Evolutionary conservation across 768 basidiomycete genomes (phyloP).

Genomic region (Tremella fuciformis): DNA sequence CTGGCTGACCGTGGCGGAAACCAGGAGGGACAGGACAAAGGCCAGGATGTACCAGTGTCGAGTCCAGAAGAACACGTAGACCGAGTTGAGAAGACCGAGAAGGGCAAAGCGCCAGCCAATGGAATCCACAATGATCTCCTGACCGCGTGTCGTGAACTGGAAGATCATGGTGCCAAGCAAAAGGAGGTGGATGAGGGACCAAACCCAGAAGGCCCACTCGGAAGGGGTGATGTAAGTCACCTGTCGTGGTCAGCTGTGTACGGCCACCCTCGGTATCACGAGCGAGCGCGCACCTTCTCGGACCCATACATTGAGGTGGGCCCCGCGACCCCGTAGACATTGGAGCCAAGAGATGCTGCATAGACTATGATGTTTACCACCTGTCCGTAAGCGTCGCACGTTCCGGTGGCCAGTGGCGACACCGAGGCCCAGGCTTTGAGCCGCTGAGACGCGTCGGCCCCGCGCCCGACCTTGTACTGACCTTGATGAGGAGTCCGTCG

Average conservation of each 20-base stretch:
- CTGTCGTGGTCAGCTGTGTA: constrained; percentile 66
- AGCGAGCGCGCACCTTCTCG: constrained; percentile 21
- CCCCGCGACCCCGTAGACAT: constrained; percentile 78
- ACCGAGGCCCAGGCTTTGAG: neutral
- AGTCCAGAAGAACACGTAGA: constrained; percentile 88
- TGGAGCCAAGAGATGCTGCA: constrained; percentile 72
- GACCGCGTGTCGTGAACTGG: constrained; percentile 58
- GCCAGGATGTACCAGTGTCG: constrained; percentile 67
- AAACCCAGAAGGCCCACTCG: constrained; percentile 45
- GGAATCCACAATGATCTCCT: constrained; percentile 75
- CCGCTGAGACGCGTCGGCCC: neutral
- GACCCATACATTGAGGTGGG: constrained; percentile 57
- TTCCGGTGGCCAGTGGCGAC: neutral
- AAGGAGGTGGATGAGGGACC: constrained; percentile 84
- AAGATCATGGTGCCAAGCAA: constrained; percentile 80
- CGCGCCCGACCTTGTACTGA: constrained; percentile 31
- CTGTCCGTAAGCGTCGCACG: constrained; percentile 18
- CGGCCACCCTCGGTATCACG: constrained; percentile 17
- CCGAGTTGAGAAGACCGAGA: constrained; percentile 77
- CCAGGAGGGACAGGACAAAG: constrained; percentile 82
- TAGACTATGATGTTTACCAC: constrained; percentile 78
- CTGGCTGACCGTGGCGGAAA: constrained; percentile 75
- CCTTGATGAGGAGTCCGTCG: constrained; percentile 80
- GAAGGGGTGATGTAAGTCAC: constrained; percentile 88
- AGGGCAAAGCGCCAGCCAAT: constrained; percentile 89